A percentile compares a stretch with the other conserved stretches of the same genome.
These are phyloP conservation scores for Fragaria iinumae DNA, from an alignment of 306 rosid genomes.

Conservation along the genomic window DNA sequence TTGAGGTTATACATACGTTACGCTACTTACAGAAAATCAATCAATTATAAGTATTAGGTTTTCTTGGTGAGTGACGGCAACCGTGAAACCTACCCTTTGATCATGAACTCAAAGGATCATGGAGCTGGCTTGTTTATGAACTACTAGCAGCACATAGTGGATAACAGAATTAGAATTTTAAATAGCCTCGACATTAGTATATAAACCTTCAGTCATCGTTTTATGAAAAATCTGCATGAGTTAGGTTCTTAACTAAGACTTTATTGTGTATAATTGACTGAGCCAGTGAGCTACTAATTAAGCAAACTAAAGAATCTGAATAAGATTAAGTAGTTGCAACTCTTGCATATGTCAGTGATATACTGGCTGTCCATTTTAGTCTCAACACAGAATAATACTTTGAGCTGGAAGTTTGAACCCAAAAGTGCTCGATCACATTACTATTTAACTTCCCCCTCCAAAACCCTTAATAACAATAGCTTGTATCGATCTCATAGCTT, in stretches of 20 bases:
- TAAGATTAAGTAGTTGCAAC: not conserved
- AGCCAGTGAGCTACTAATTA: not conserved
- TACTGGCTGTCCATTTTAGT: not conserved
- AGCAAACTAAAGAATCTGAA: not conserved
- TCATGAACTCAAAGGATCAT: not conserved
- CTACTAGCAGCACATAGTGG: not conserved
- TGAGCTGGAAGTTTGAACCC: not conserved
- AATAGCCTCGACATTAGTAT: not conserved
- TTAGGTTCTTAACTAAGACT: not conserved
- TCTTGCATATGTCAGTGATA: not conserved
- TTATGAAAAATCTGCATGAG: not conserved
- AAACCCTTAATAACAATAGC: not conserved
- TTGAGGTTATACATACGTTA: no score
- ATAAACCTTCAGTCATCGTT: not conserved
- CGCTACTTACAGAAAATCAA: not conserved
- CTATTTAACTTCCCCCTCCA: not conserved
- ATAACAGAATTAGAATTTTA: not conserved
- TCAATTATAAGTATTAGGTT: not conserved
- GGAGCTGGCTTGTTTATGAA: not conserved
- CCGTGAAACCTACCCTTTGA: constrained; percentile 1
- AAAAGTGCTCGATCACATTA: not conserved
- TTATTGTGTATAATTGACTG: not conserved
- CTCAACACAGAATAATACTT: not conserved
- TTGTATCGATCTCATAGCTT: not conserved
- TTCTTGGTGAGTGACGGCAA: not conserved